Percentiles rank a stretch among this genome's conserved stretches.
These are phyloP conservation scores for Fusarium aywerte DNA, from an alignment of 2,329 filamentous ascomycete genomes.

Conservation along the genomic window DNA sequence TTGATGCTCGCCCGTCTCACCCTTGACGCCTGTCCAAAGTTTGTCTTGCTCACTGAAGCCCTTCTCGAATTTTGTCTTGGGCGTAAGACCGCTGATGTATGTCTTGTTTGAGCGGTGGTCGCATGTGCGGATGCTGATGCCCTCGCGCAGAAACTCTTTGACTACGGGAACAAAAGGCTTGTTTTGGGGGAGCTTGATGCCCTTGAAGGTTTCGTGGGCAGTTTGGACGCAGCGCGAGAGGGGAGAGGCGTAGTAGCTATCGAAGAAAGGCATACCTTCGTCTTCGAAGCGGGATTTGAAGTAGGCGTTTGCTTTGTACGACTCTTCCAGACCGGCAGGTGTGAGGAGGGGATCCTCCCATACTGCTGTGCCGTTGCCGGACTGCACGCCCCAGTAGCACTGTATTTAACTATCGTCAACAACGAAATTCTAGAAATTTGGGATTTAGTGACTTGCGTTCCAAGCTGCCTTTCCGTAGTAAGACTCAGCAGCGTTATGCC, in stretches of 20 bases:
- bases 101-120: slow-evolving; percentile 68
- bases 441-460: slow-evolving; percentile 62
- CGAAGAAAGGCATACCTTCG: slow-evolving; percentile 68
- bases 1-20: slow-evolving; percentile 60
- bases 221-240: slow-evolving; percentile 72
- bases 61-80: slow-evolving; percentile 65
- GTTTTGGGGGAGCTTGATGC: slow-evolving; percentile 61
- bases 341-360: slow-evolving; percentile 75
- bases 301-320: slow-evolving; percentile 67
- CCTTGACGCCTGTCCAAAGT: slow-evolving; percentile 56
- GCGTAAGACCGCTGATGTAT: slow-evolving; percentile 64
- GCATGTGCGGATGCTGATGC: slow-evolving; percentile 75
- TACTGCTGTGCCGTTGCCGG: slow-evolving; percentile 70
- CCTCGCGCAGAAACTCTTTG: slow-evolving; percentile 74
- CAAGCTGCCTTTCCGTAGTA: slow-evolving; percentile 75
- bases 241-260: slow-evolving; percentile 73
- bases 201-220: slow-evolving; percentile 68
- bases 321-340: slow-evolving; percentile 65
- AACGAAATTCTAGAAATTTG: background rate
- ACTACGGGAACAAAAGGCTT: slow-evolving; percentile 67
- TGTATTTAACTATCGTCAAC: slow-evolving; percentile 36
- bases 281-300: slow-evolving; percentile 64
- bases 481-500: slow-evolving; percentile 70
- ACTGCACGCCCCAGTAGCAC: slow-evolving; percentile 73
- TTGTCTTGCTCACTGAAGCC: slow-evolving; percentile 68